These are phyloP conservation scores for Inga leiocalycina DNA, from an alignment of 306 rosid species.

Conservation along the genomic window DNA sequence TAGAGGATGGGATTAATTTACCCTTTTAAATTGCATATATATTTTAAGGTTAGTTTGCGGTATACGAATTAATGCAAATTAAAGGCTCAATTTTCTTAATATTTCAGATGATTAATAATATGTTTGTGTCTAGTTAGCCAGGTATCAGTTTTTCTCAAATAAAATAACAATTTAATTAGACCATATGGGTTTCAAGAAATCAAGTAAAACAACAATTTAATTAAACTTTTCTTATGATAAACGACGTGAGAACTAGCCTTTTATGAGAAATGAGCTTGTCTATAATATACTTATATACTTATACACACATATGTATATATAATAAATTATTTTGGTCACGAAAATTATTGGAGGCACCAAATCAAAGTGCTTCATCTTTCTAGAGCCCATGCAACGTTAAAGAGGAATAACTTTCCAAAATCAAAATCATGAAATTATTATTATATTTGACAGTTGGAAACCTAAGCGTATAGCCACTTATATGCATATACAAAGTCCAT, in stretches of 20 bases:
- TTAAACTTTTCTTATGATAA: not conserved
- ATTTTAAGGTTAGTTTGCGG: too few relatives aligned
- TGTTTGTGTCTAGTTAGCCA: not conserved
- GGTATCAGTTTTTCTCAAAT: not conserved
- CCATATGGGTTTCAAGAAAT: not conserved
- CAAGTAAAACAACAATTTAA: not conserved
- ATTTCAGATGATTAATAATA: not conserved
- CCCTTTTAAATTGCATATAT: too few relatives aligned
- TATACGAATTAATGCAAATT: too few relatives aligned
- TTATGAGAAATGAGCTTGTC: not conserved
- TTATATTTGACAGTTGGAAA: not conserved
- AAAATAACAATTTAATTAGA: not conserved
- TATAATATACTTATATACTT: too few relatives aligned
- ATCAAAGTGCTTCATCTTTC: not conserved
- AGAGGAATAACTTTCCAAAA: not conserved
- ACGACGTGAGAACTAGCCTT: not conserved
- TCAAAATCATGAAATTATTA: not conserved
- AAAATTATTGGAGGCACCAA: not conserved
- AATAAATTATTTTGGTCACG: not conserved
- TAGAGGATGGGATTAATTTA: too few relatives aligned
- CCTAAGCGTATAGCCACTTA: not conserved
- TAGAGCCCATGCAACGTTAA: not conserved
- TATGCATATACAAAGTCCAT: not conserved
- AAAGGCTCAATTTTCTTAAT: not conserved
- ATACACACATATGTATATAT: too few relatives aligned